Conservation (phyloP, 306 rosid species). For the Cicer chorassanicum region DNA sequence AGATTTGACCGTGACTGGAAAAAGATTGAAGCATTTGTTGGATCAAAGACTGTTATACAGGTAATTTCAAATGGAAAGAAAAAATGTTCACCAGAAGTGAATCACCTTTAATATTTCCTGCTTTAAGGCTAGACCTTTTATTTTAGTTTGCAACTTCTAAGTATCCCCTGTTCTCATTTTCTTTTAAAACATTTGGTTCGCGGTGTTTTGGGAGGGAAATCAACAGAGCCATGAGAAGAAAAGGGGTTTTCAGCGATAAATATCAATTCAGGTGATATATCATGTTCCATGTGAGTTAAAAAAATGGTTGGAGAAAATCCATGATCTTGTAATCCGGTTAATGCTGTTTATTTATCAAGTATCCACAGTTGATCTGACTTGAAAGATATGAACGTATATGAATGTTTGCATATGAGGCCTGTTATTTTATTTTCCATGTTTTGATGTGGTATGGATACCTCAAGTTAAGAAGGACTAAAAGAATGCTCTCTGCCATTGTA, state of each 20-base stretch:
- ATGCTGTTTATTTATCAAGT: background rate
- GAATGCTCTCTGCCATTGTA: constrained; percentile 39
- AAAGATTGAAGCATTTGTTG: constrained; percentile 96
- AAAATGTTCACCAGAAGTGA: background rate
- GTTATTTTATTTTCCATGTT: background rate
- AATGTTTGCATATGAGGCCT: constrained; percentile 1
- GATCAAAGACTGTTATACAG: constrained; percentile 97
- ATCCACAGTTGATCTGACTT: background rate
- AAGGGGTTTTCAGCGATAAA: background rate
- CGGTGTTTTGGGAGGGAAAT: background rate
- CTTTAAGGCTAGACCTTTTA: background rate
- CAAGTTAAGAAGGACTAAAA: constrained; percentile 20
- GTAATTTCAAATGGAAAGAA: constrained; percentile 48
- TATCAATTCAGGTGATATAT: background rate
- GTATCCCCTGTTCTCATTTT: background rate
- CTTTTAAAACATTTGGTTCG: background rate
- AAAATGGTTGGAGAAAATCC: background rate
- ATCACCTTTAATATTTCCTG: background rate
- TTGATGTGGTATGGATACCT: constrained; percentile 29
- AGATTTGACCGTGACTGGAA: constrained; percentile 99
- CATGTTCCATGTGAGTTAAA: background rate
- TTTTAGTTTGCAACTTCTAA: background rate
- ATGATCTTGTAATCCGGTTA: background rate
- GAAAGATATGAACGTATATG: background rate
- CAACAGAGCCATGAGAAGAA: background rate